Base-by-base conservation (phyloP, 2,329 filamentous ascomycete genomes). In the Scedosporium boydii region DNA sequence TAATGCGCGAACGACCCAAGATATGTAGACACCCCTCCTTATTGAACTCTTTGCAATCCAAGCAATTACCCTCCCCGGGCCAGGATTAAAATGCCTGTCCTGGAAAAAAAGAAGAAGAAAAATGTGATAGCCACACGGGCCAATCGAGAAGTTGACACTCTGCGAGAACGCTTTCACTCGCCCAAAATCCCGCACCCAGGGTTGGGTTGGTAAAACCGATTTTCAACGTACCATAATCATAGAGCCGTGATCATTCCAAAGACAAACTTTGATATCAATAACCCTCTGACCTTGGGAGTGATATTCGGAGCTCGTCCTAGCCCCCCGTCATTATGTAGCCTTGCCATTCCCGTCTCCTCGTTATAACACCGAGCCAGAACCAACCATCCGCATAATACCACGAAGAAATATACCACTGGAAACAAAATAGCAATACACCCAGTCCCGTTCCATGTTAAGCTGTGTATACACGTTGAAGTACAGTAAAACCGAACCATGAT, bases 401-500 rank as follows among this genome's bases (percentile, higher is more conserved):
- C 26, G 14, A 23, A 56, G 26, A 29, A 56, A 29, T 58, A 38
- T 58, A 58, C 23, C 55, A 58, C 34, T n/a, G n/a, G 27, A 34
- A 26, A 16, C 23, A 23, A 38, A 58, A 21, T 16, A 58, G 27
- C 26, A 34, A 38, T 38, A 58, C 55, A 58, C 21, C 26, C 34
- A 58, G 27, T 58, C 27, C 51, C 55, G 27, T n/a, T 58, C 55
- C 55, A 58, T 58, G 34, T 58, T 27, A 38, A 38, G 10, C 34
- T 16, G 41, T 58, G 55, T 58, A 41, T 58, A 58, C 55, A 58
- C 14, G 55, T 58, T 58, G 55, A 55, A 55, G 21, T 55, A 55
- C 51, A 55, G 51, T 55, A 55, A 55, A 53, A 55, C 18, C 21
- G 7, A 55, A 27, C 23, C 51, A 55, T 55, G 51, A 55, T 55